phyloP scores from a whole-genome alignment of 345 rosid species.

The Lepidium africanum region DNA sequence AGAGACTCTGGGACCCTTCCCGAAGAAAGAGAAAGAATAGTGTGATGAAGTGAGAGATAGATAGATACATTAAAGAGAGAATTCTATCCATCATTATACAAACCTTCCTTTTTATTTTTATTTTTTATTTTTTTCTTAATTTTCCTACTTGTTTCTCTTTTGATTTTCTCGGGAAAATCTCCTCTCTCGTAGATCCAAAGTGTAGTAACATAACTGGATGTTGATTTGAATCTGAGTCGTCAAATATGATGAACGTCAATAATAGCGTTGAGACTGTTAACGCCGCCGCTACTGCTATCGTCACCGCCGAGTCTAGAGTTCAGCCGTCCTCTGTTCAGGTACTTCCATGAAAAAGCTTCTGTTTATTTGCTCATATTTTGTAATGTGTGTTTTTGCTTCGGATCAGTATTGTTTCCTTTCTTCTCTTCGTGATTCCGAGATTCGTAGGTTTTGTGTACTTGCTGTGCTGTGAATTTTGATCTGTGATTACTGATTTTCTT shows the following conservation, averaged over 20 bases:
- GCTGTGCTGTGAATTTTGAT: background rate
- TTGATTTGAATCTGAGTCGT: slow-evolving; percentile 14
- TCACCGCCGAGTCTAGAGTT: slow-evolving; percentile 79
- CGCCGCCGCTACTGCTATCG: slow-evolving; percentile 94
- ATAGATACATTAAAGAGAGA: no score
- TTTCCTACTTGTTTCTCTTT: background rate
- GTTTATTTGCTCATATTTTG: background rate
- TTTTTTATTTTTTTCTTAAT: background rate
- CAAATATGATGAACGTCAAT: slow-evolving; percentile 44
- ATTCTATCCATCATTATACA: background rate
- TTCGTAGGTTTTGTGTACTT: slow-evolving; percentile 3
- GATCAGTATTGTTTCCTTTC: background rate
- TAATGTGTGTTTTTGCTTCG: background rate
- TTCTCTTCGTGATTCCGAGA: background rate
- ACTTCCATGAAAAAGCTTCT: background rate
- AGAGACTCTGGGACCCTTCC: slow-evolving; percentile 9
- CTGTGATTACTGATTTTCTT: background rate
- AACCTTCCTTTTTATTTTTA: no score
- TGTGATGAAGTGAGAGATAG: background rate
- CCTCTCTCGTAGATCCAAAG: slow-evolving; percentile 27
- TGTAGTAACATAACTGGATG: slow-evolving; percentile 19
- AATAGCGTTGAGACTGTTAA: slow-evolving; percentile 68
- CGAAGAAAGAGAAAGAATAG: background rate
- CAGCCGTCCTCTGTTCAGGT: slow-evolving; percentile 68
- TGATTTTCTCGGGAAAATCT: slow-evolving; percentile 9